Percentiles rank a stretch among this genome's conserved stretches.
Conservation (phyloP, 306 rosid species). For the Gastrolobium bilobum region DNA sequence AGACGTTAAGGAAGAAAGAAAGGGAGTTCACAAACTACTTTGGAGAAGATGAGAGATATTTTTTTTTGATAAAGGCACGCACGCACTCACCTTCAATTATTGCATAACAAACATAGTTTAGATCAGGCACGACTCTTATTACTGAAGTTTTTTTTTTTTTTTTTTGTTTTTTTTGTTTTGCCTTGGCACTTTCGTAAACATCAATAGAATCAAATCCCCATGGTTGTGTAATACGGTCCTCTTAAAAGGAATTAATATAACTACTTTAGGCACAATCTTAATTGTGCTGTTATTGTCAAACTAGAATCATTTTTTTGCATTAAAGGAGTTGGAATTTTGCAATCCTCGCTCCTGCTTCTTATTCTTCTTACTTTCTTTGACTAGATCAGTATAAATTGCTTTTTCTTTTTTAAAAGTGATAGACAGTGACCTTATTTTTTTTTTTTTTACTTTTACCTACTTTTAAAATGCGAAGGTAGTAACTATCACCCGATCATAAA, state of each 20-base stretch:
- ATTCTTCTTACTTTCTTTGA: conserved; percentile 40
- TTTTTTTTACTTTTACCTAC: conserved; percentile 13
- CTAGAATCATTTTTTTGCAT: conserved; percentile 39
- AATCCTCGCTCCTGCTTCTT: conserved; percentile 32
- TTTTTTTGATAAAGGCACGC: neutral
- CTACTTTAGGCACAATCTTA: conserved; percentile 48
- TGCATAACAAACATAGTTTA: conserved; percentile 14
- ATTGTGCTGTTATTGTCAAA: conserved; percentile 46
- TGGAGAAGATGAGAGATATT: neutral
- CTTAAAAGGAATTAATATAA: conserved; percentile 42
- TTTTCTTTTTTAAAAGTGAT: conserved; percentile 26
- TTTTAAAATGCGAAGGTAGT: conserved; percentile 36
- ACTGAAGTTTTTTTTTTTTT: neutral
- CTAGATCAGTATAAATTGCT: conserved; percentile 34
- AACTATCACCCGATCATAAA: conserved; percentile 26
- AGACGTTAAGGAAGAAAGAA: conserved; percentile 45
- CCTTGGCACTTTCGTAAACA: conserved; percentile 32
- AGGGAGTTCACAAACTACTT: conserved; percentile 45
- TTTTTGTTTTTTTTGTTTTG: neutral
- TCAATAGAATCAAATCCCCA: conserved; percentile 46
- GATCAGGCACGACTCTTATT: conserved; percentile 24
- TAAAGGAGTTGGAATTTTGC: conserved; percentile 44
- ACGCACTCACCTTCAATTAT: conserved; percentile 45
- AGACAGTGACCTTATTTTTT: conserved; percentile 26
- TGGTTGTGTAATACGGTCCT: conserved; percentile 39